Conservation (phyloP, 768 basidiomycete genomes). For the Boletus rubescentipes region DNA sequence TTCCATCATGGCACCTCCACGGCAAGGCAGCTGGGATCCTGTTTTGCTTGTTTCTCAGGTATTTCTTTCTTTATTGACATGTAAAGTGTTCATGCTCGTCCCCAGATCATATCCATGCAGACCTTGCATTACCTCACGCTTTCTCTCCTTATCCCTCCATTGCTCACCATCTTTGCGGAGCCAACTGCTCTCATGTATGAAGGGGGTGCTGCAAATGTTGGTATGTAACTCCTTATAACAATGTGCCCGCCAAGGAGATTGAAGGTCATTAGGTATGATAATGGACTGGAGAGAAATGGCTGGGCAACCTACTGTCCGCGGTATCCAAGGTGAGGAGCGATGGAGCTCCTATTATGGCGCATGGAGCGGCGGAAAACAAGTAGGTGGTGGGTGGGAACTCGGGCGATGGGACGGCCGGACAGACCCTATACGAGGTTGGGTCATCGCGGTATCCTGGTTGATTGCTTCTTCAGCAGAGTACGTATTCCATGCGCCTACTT, state of each 20-base stretch:
- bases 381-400: conserved; percentile 54
- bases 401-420: conserved; percentile 63
- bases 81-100: neutral
- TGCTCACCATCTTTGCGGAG: conserved; percentile 75
- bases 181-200: conserved; percentile 67
- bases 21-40: conserved; percentile 81
- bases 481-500: conserved; percentile 36
- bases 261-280: conserved; percentile 61
- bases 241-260: neutral
- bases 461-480: conserved; percentile 82
- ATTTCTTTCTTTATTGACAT: conserved; percentile 9
- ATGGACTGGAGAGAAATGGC: conserved; percentile 99
- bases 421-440: conserved; percentile 86
- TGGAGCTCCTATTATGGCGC: conserved; percentile 71
- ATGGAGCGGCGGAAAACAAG: conserved; percentile 78
- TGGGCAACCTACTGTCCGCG: conserved; percentile 72
- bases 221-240: conserved; percentile 39
- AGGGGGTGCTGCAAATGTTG: conserved; percentile 78
- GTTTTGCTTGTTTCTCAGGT: conserved; percentile 85
- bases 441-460: conserved; percentile 86
- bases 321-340: conserved; percentile 58
- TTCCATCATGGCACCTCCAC: conserved; percentile 35
- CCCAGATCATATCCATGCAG: conserved; percentile 90
- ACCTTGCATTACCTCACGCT: conserved; percentile 92
- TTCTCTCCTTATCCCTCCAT: conserved; percentile 75